phyloP scores from a whole-genome alignment of 345 rosid genomes.

The Stellera chamaejasme region DNA sequence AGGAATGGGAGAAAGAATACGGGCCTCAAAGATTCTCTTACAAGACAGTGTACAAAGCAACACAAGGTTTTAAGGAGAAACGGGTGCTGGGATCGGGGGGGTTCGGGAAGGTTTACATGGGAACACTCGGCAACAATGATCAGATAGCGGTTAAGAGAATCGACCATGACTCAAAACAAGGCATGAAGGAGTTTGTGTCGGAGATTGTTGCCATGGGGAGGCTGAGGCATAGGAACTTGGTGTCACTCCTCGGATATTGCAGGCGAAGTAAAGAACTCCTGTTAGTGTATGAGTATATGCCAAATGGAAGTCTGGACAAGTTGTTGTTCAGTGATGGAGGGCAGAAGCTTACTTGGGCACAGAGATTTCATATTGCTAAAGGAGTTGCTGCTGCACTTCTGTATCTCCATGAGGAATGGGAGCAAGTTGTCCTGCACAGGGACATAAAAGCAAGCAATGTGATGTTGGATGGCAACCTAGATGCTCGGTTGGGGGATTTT shows the following conservation, averaged over 20 bases:
- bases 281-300: conserved; percentile 40
- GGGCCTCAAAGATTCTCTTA: conserved; percentile 35
- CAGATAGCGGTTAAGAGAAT: conserved; percentile 44
- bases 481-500: conserved; percentile 23
- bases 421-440: conserved; percentile 44
- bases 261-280: conserved; percentile 34
- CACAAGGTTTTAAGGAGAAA: conserved; percentile 33
- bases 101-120: conserved; percentile 40
- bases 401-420: conserved; percentile 47
- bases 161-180: conserved; percentile 26
- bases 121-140: conserved; percentile 12
- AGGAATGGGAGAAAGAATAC: conserved; percentile 41
- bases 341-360: conserved; percentile 30
- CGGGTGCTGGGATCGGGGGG: conserved; percentile 38
- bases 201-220: conserved; percentile 41
- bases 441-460: conserved; percentile 48
- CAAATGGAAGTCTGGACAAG: conserved; percentile 39
- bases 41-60: conserved; percentile 32
- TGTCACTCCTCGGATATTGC: conserved; percentile 41
- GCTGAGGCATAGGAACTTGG: conserved; percentile 41
- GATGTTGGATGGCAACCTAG: conserved; percentile 21
- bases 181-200: conserved; percentile 43
- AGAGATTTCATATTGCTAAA: conserved; percentile 27
- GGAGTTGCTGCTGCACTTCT: conserved; percentile 39
- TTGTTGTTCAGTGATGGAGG: conserved; percentile 17